Evolutionary conservation across 176 grass and related monocot genomes (phyloP), one percentile per base, ranked within the genome.

Genomic region (Echinochloa phyllopogon): DNA sequence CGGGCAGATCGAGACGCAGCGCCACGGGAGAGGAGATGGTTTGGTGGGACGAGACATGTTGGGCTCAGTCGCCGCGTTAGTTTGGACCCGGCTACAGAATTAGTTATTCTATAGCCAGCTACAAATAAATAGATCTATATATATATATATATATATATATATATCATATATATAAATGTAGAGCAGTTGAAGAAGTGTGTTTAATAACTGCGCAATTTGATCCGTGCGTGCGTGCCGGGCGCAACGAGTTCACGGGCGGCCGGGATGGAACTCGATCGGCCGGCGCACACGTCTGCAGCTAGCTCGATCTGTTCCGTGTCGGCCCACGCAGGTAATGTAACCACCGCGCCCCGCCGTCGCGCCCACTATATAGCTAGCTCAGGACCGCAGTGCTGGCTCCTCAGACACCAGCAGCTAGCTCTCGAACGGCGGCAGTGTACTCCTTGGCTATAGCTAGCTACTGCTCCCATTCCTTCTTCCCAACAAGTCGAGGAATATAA

Each of bases 191-290:
- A 56, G 63, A 33, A 33, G 29, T 33, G 29, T 81, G 78, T 68
- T 66, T 55, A 69, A 68, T 81, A 81, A 81, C 77, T 69, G 36
- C 17, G 21, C 61, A 67, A 81, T 27, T 81, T 43, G 64, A 41
- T 40, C 43, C 6, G 1, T 0, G 10, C 10, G 25, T 40, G 25
- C 6, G 0, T 0, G 10, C 10, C 8, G 1, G 0, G 6, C 2
- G 8, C 65, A 15, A 5, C 5, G 6, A 13, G 15, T 17, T 61
- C 78, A 81, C 78, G 78, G 78, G 17, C 63, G 78, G 78, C 11
- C 63, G 1, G 29, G 29, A 33, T 16, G 20, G 3, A 61, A 61
- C 56, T 10, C 5, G 21, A 49, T 14, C 27, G 12, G 6, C 2
- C 27, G 12, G 6, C 2, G 3, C 10, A 2, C 21, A 11, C 40